These are phyloP conservation scores for Metarhizium anisopliae DNA, from an alignment of 2,329 filamentous ascomycete genomes.

Conservation along the genomic window DNA sequence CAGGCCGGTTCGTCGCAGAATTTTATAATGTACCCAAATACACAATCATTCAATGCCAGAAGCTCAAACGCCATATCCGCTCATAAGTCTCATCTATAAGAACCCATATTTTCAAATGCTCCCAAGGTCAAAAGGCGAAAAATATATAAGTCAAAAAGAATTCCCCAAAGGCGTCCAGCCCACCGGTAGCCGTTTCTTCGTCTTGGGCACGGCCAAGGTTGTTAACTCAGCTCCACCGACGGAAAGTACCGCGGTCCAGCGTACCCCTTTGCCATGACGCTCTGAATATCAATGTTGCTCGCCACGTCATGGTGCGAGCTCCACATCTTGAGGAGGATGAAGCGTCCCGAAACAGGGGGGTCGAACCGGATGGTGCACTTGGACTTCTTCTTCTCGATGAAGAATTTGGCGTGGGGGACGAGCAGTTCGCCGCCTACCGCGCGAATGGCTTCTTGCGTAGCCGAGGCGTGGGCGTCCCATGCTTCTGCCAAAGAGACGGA, in stretches of 20 bases:
- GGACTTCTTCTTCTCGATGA: constrained; percentile 72
- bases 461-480: constrained; percentile 39
- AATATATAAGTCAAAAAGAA: neutral
- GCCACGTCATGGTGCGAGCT: constrained; percentile 57
- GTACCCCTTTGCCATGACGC: constrained; percentile 73
- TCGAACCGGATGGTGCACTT: constrained; percentile 83
- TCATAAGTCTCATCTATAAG: neutral
- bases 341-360: constrained; percentile 71
- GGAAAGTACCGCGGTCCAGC: constrained; percentile 81
- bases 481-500: constrained; percentile 22
- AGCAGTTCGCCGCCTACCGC: constrained; percentile 53
- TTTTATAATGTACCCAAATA: neutral
- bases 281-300: constrained; percentile 82
- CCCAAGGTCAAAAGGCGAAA: neutral
- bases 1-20: neutral
- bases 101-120: neutral
- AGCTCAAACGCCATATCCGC: neutral
- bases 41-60: neutral
- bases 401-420: constrained; percentile 70
- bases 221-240: constrained; percentile 49
- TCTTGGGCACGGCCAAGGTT: neutral
- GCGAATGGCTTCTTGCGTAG: constrained; percentile 47
- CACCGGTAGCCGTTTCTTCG: too few relatives aligned
- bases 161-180: too few relatives aligned
- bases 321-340: constrained; percentile 86